phyloP scores from a whole-genome alignment of 2,329 filamentous ascomycete genomes.

The Ceratocystis diversiconidia region DNA sequence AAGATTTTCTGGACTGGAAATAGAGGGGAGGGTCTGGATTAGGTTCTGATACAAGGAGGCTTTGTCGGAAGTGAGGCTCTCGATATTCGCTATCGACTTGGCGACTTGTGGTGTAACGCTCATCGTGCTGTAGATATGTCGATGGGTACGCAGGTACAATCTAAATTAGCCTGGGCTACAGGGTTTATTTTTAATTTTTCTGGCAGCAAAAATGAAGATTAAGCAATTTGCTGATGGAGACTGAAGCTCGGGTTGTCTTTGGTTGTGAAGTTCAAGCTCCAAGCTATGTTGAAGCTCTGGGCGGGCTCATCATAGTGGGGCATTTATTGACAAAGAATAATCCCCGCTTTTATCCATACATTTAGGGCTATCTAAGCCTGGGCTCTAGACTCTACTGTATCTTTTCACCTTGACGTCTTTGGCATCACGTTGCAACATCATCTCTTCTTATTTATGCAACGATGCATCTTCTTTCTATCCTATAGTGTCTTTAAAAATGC shows the following conservation, averaged over 20 bases:
- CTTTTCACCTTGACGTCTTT: background rate
- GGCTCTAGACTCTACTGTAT: background rate
- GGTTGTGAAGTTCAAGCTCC: background rate
- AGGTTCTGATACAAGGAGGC: slow-evolving; percentile 34
- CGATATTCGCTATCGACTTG: slow-evolving; percentile 31
- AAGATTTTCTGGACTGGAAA: slow-evolving; percentile 27
- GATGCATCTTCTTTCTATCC: background rate
- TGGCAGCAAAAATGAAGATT: too few species aligned
- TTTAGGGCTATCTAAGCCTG: background rate
- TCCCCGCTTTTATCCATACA: background rate
- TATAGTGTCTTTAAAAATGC: background rate
- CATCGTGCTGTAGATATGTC: slow-evolving; percentile 22
- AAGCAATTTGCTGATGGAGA: background rate
- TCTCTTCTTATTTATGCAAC: background rate
- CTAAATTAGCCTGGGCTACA: background rate
- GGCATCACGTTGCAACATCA: background rate
- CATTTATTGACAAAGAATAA: background rate
- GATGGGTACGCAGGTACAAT: background rate
- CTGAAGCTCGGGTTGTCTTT: background rate
- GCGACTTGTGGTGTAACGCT: slow-evolving; percentile 29
- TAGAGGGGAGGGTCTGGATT: slow-evolving; percentile 30
- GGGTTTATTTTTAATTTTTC: background rate
- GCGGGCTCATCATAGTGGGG: background rate
- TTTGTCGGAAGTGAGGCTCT: slow-evolving; percentile 29
- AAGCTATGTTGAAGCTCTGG: background rate